Evolutionary conservation across 345 rosid genomes (phyloP).

Genomic region (Rhodamnia rubescens): DNA sequence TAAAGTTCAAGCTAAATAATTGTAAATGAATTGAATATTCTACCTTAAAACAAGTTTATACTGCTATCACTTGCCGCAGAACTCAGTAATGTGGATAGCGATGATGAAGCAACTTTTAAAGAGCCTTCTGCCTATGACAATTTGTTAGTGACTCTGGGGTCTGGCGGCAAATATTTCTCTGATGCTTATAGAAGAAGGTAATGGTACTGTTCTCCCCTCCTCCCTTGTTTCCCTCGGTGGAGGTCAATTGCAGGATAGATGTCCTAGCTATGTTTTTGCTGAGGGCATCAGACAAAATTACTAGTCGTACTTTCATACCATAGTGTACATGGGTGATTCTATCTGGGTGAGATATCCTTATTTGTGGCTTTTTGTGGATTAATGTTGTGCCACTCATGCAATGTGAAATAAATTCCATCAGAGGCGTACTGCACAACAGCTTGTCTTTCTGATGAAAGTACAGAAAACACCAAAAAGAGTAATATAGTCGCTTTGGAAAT

Average conservation of each 20-base stretch:
- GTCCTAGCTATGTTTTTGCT: neutral
- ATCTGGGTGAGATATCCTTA: neutral
- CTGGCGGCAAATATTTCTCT: conserved; percentile 29
- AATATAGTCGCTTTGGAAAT: neutral
- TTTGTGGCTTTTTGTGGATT: neutral
- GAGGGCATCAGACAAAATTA: neutral
- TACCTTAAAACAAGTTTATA: neutral
- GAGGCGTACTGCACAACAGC: neutral
- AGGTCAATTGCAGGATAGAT: neutral
- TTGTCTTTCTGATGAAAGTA: neutral
- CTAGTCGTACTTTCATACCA: neutral
- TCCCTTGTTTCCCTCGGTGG: neutral
- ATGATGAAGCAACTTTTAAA: conserved; percentile 16
- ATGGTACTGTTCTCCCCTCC: neutral
- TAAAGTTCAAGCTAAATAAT: neutral
- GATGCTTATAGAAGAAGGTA: conserved; percentile 47
- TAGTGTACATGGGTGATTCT: neutral
- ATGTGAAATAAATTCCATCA: neutral
- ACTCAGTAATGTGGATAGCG: conserved; percentile 9
- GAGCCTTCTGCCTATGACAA: conserved; percentile 35
- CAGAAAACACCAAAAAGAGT: neutral
- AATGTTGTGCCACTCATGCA: neutral
- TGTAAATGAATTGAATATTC: neutral
- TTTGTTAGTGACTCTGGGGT: conserved; percentile 37
- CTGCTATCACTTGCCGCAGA: conserved; percentile 17